Conservation (phyloP, 78 protist species). For the Corallochytrium limacisporum region DNA sequence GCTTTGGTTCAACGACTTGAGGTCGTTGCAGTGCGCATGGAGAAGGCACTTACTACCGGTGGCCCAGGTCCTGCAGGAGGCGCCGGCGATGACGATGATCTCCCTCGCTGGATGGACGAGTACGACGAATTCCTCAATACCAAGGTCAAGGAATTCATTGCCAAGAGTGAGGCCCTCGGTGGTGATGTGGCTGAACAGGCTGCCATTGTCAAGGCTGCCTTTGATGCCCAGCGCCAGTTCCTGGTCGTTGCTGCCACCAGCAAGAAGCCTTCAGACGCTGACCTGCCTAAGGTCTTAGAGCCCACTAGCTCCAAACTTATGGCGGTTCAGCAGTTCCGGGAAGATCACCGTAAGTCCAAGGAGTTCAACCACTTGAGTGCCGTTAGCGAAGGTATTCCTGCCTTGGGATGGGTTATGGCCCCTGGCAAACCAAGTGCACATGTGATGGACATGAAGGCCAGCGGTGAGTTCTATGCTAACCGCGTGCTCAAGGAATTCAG, state of each 20-base stretch:
- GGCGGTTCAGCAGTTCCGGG: not conserved
- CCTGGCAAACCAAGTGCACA: constrained; percentile 18
- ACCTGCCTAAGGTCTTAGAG: not conserved
- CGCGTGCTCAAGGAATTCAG: constrained; percentile 17
- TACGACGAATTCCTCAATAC: constrained; percentile 2
- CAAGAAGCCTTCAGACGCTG: constrained; percentile 4
- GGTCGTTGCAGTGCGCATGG: not conserved
- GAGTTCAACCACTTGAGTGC: constrained; percentile 9
- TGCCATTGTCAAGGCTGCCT: not conserved
- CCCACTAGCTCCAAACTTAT: not conserved
- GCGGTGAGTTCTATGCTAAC: constrained; percentile 35
- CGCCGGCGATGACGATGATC: not conserved
- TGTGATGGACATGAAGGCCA: not conserved
- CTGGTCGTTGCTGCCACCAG: not conserved
- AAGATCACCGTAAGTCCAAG: not conserved
- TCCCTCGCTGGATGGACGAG: not conserved
- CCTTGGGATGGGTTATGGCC: constrained; percentile 33
- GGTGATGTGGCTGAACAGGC: constrained; percentile 12
- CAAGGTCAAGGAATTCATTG: not conserved
- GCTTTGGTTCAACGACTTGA: constrained; percentile 2
- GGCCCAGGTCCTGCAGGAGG: not conserved
- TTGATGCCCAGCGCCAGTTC: constrained; percentile 10
- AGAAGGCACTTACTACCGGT: not conserved
- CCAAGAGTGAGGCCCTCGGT: not conserved
- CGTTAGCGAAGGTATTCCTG: constrained; percentile 23